Base-by-base conservation (phyloP, 2,329 filamentous ascomycete species). In the Rhynchosporium graminicola region DNA sequence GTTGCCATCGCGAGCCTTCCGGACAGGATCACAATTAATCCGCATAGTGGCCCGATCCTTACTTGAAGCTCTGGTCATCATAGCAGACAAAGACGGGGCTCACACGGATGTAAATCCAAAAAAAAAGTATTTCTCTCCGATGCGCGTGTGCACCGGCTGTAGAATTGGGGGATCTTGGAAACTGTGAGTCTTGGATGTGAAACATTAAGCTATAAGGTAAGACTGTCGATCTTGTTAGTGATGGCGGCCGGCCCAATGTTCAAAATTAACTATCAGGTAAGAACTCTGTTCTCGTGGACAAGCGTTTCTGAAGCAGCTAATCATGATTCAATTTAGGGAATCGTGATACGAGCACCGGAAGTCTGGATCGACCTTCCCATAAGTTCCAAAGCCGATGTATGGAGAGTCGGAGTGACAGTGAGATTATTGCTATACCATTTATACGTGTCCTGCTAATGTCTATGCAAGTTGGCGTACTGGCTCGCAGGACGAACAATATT, bases 91-190 rank as follows among this genome's bases (percentile, higher is more conserved):
- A 13, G 29, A 52, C 2, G 50, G 15, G 4, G 33, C 38, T 7
- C 50, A 52, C 38, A 38, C 50, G 10, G 50, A 52, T 52, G n/a
- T 52, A 8, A 52, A 52, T 8, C 50, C 50, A 36, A 52, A 52
- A 20, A 52, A 38, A 5, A 13, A 40, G 15, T 52, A 38, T n/a
- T 20, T 52, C 2, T 52, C 50, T 3, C 15, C 31, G 13, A 20
- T 38, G 29, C 8, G 26, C 10, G 31, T 29, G 7, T 33, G 36
- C 50, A 28, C 50, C 50, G n/a, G 29, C 38, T 2, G 50, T 52
- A 10, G 40, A 52, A 38, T n/a, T 52, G 9, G 50, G 50, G n/a
- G 50, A 52, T 52, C 33, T 52, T 5, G 31, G 50, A 36, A 38
- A 38, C 26, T n/a, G 50, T 52, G 26, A 52, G 50, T 26, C 12